Percentiles rank a stretch among this genome's conserved stretches.
Conservation (phyloP, 176 grass and related monocot species). For the Canna indica region DNA sequence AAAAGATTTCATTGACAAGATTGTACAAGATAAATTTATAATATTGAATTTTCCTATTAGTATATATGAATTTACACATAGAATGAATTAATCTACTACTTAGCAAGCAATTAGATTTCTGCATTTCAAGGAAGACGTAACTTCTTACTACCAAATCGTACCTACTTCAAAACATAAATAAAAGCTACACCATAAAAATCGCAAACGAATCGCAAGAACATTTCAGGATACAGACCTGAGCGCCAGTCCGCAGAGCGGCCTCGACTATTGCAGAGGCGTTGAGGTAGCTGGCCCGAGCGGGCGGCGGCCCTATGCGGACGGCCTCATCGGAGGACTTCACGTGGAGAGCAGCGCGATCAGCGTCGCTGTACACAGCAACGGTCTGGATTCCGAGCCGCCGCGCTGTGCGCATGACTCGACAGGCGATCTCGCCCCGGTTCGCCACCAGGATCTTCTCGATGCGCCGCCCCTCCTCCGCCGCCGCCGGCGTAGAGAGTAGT, state of each 20-base stretch:
- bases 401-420: conserved; percentile 66
- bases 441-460: conserved; percentile 90
- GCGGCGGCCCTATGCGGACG: conserved; percentile 56
- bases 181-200: not conserved
- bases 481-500: conserved; percentile 14
- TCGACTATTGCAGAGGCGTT: conserved; percentile 60
- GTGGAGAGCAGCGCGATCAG: conserved; percentile 65
- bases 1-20: no score
- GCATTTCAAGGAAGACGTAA: not conserved
- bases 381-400: conserved; percentile 53
- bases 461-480: not conserved
- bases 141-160: not conserved
- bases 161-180: not conserved
- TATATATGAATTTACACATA: no score
- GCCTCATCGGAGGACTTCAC: conserved; percentile 70
- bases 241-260: conserved; percentile 56
- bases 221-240: conserved; percentile 27
- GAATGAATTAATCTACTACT: no score
- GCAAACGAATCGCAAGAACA: not conserved
- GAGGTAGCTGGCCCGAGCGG: conserved; percentile 78
- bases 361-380: conserved; percentile 86
- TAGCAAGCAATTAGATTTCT: not conserved
- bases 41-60: no score
- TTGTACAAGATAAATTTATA: no score
- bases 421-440: conserved; percentile 92